Evolutionary conservation across 2,329 filamentous ascomycete species (phyloP), one percentile per base, ranked within the genome.

Genomic region (Clonostachys byssicola): DNA sequence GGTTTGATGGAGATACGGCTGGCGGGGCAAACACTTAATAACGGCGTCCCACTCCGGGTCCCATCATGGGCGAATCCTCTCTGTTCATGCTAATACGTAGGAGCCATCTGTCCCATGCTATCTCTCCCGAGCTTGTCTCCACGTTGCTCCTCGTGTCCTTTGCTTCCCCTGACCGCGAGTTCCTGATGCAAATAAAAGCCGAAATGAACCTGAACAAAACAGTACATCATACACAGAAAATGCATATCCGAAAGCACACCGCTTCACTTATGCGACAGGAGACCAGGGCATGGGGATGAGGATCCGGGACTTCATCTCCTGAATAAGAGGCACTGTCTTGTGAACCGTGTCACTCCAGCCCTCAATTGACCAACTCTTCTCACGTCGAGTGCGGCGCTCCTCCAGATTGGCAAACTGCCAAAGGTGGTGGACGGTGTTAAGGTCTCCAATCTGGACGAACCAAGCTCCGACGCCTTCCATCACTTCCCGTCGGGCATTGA

Each of bases 321-420:
- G 92, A 59, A 99, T 99, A 53, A 99, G 78, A 34, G 94, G 94
- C 42, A 99, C 94, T 2, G 94, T 99, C 80, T 95, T 96, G 76
- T 99, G 94, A 36, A 97, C 94, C 20, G 92, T 96, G 61, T 96
- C 89, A 45, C 88, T 90, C 94, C 94, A 99, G 42, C 94, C 94
- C 62, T 96, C 88, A 39, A 95, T 83, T 54, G 84, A 83, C 94
- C 94, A 99, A 66, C 92, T 96, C 77, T 95, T 84, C 76, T 99
- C 94, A 54, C 94, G 82, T 55, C 91, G 82, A 35, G 88, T 73
- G 67, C 95, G 94, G 54, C 94, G 84, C 73, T 97, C 94, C 69
- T 97, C 92, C 51, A 99, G 71, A 67, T 99, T 89, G 56, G 92
- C 92, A 74, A 97, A 99, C 65, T 99, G 94, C 94, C 94, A 99